Evolutionary conservation across 1,284 basidiomycete species (phyloP).

Genomic region (Golubevia pallescens): DNA sequence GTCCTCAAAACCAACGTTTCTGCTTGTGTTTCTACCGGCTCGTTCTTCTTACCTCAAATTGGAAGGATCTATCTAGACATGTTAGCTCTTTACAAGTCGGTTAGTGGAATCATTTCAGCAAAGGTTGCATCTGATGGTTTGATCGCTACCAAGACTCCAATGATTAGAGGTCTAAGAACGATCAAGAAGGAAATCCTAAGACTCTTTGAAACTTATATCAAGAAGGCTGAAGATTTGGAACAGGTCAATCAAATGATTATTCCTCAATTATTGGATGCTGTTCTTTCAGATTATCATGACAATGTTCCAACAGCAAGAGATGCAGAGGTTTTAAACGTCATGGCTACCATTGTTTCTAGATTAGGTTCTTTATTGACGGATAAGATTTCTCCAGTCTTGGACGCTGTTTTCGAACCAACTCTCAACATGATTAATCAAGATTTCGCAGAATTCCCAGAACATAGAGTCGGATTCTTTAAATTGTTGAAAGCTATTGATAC

Average conservation of each 20-base stretch:
- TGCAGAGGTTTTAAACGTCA: constrained; percentile 96
- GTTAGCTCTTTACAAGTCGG: constrained; percentile 96
- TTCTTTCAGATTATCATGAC: constrained; percentile 92
- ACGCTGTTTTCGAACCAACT: constrained; percentile 97
- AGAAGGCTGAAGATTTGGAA: constrained; percentile 93
- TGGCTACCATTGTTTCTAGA: constrained; percentile 85
- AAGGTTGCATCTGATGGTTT: constrained; percentile 79
- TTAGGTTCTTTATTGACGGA: constrained; percentile 72
- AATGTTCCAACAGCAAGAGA: constrained; percentile 94
- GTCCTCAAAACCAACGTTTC: constrained; percentile 99
- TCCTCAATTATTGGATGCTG: constrained; percentile 93
- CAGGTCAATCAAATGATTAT: constrained; percentile 89
- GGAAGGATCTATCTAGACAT: constrained; percentile 97
- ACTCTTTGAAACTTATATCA: constrained; percentile 93
- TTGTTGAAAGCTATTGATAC: constrained; percentile 89
- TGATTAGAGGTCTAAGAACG: constrained; percentile 89
- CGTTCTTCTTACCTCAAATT: constrained; percentile 95
- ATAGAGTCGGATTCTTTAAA: constrained; percentile 96
- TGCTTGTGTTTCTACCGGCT: constrained; percentile 94
- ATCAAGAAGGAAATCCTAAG: constrained; percentile 99
- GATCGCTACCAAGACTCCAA: constrained; percentile 96
- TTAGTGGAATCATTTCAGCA: constrained; percentile 95
- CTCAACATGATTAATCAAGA: constrained; percentile 99
- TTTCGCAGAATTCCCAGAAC: constrained; percentile 96
- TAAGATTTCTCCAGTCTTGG: constrained; percentile 93